Conservation (phyloP, 2,329 filamentous ascomycete species). For the Arthroderma uncinatum region DNA sequence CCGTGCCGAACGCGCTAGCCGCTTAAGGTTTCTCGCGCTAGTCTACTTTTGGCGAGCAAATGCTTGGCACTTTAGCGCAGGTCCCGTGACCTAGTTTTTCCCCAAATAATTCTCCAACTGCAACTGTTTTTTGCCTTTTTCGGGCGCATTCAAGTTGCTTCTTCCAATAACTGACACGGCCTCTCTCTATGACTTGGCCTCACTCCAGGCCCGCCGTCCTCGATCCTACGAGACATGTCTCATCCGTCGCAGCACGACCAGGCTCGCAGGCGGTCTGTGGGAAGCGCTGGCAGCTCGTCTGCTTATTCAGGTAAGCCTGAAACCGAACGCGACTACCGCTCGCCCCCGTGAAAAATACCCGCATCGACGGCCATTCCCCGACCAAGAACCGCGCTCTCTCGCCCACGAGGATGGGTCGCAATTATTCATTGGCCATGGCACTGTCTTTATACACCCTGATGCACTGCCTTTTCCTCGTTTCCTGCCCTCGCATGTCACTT, state of each 20-base stretch:
- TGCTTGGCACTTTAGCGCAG: not conserved
- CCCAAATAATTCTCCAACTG: not conserved
- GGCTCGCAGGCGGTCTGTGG: conserved; percentile 27
- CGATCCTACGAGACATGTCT: conserved; percentile 26
- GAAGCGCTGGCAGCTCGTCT: conserved; percentile 28
- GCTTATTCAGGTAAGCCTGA: conserved; percentile 28
- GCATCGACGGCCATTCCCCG: not conserved
- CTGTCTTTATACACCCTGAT: not conserved
- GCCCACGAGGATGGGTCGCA: not conserved
- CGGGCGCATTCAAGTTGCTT: not conserved
- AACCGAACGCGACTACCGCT: conserved; percentile 3
- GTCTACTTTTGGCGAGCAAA: not conserved
- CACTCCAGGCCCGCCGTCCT: conserved; percentile 9
- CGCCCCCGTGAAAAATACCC: not conserved
- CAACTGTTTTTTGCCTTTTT: not conserved
- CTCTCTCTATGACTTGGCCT: conserved; percentile 8
- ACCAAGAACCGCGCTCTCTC: not conserved
- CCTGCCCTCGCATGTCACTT: not conserved
- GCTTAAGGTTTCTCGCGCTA: not conserved
- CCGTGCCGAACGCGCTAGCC: not conserved
- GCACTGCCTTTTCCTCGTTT: not conserved
- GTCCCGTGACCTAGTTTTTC: conserved; percentile 1
- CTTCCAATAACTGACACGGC: conserved; percentile 2
- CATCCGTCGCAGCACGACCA: conserved; percentile 25
- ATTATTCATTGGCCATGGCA: not conserved